Evolutionary conservation across 139 green algal genomes (phyloP).

Genomic region (Volvox africanus): DNA sequence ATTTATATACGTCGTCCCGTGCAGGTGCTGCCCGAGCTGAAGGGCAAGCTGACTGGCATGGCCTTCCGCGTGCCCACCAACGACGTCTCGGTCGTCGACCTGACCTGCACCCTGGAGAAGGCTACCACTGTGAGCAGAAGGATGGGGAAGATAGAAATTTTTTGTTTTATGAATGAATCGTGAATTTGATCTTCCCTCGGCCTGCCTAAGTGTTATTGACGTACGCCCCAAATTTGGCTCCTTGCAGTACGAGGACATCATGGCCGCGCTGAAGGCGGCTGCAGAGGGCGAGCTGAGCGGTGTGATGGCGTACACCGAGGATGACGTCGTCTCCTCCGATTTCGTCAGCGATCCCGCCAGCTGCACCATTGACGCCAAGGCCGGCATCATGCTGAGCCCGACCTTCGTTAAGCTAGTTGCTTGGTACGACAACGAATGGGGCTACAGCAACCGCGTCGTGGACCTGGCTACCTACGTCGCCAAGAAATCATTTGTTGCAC

Average conservation of each 20-base stretch:
- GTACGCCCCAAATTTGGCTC: too few relatives aligned
- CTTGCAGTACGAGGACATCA: conserved; percentile 92
- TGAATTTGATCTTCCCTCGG: neutral
- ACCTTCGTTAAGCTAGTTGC: conserved; percentile 87
- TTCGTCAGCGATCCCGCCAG: conserved; percentile 88
- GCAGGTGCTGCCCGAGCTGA: conserved; percentile 94
- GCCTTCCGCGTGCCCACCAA: conserved; percentile 96
- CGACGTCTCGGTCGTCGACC: conserved; percentile 97
- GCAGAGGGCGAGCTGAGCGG: conserved; percentile 76
- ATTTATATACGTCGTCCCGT: too few relatives aligned
- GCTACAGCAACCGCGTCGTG: conserved; percentile 80
- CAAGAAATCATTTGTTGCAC: conserved; percentile 55
- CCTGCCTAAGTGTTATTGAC: too few relatives aligned
- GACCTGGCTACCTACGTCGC: conserved; percentile 79
- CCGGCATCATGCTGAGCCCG: conserved; percentile 89
- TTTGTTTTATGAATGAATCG: too few relatives aligned
- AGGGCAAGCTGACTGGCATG: conserved; percentile 99
- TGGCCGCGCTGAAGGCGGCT: conserved; percentile 85
- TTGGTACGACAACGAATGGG: conserved; percentile 99
- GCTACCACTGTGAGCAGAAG: conserved; percentile 62
- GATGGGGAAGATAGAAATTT: too few relatives aligned
- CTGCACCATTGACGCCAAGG: conserved; percentile 92
- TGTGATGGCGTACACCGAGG: conserved; percentile 89
- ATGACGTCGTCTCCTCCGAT: conserved; percentile 93
- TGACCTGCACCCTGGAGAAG: conserved; percentile 94